Evolutionary conservation across 2,329 filamentous ascomycete species (phyloP).

Genomic region (Byssoonygena ceratinophila): DNA sequence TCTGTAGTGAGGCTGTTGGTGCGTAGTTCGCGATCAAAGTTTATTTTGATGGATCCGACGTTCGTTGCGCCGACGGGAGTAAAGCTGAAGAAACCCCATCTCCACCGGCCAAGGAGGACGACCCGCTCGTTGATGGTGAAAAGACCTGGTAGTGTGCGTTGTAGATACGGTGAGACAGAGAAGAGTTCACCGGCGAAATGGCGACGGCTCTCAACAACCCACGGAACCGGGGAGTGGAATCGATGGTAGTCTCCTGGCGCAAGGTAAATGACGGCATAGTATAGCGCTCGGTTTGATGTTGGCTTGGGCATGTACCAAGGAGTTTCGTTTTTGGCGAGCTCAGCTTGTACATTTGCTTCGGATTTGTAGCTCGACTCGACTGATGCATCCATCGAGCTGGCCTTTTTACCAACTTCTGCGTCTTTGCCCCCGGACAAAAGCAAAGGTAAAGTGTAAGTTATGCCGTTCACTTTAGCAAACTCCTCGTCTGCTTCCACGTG

Average conservation of each 20-base stretch:
- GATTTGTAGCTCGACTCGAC: constrained; percentile 56
- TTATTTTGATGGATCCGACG: constrained; percentile 90
- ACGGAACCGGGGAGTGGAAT: constrained; percentile 89
- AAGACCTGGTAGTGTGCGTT: constrained; percentile 80
- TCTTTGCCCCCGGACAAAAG: constrained; percentile 61
- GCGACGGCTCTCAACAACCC: constrained; percentile 89
- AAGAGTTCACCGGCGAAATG: constrained; percentile 96
- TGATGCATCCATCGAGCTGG: constrained; percentile 61
- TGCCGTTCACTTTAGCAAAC: constrained; percentile 88
- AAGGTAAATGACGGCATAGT: constrained; percentile 91
- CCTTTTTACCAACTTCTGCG: constrained; percentile 28
- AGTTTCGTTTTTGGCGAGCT: constrained; percentile 59
- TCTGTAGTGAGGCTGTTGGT: constrained; percentile 89
- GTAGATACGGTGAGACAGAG: constrained; percentile 88
- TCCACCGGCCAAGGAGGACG: constrained; percentile 85
- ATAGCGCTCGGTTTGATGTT: constrained; percentile 56
- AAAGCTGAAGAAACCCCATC: constrained; percentile 94
- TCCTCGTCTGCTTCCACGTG: constrained; percentile 74
- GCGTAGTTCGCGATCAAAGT: constrained; percentile 88
- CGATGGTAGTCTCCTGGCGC: constrained; percentile 97
- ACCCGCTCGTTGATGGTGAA: constrained; percentile 97
- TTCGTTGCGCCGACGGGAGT: constrained; percentile 95
- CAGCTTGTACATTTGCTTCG: constrained; percentile 71
- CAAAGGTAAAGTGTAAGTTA: constrained; percentile 82
- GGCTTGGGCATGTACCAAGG: constrained; percentile 62